Evolutionary conservation across 1,284 basidiomycete genomes (phyloP).

Genomic region (Cryptococcus sp.): DNA sequence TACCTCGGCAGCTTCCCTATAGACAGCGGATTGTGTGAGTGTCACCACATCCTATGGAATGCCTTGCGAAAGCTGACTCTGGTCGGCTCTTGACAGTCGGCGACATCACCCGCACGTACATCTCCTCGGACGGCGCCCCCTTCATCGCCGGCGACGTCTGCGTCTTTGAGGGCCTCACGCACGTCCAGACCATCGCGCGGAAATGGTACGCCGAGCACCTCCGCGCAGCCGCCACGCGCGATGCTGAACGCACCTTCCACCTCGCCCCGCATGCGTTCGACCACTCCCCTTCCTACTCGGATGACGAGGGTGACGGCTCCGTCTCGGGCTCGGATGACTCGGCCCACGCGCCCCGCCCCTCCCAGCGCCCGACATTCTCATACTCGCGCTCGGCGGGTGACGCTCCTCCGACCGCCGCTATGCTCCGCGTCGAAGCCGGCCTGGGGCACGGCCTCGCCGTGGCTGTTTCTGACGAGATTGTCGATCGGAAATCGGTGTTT

Average conservation of each 20-base stretch:
- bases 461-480: conserved; percentile 67
- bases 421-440: conserved; percentile 3
- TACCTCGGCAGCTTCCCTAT: conserved; percentile 69
- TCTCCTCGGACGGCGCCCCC: conserved; percentile 68
- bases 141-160: conserved; percentile 71
- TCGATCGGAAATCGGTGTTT: conserved; percentile 77
- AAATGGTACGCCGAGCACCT: conserved; percentile 69
- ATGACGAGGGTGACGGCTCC: neutral
- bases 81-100: conserved; percentile 56
- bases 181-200: conserved; percentile 64
- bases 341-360: neutral
- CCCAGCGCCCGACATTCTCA: conserved; percentile 12
- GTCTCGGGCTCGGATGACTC: neutral
- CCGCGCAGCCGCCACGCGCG: conserved; percentile 58
- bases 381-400: conserved; percentile 3
- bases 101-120: conserved; percentile 73
- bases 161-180: conserved; percentile 83
- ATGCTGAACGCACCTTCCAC: conserved; percentile 53
- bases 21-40: conserved; percentile 46
- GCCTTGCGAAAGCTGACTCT: neutral
- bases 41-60: neutral
- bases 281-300: neutral
- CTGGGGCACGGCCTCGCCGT: conserved; percentile 57
- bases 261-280: neutral
- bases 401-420: neutral